A percentile compares a stretch with the other conserved stretches of the same genome.
phyloP scores from a whole-genome alignment of 2,329 filamentous ascomycete species.

The Coniochaeta hoffmannii region DNA sequence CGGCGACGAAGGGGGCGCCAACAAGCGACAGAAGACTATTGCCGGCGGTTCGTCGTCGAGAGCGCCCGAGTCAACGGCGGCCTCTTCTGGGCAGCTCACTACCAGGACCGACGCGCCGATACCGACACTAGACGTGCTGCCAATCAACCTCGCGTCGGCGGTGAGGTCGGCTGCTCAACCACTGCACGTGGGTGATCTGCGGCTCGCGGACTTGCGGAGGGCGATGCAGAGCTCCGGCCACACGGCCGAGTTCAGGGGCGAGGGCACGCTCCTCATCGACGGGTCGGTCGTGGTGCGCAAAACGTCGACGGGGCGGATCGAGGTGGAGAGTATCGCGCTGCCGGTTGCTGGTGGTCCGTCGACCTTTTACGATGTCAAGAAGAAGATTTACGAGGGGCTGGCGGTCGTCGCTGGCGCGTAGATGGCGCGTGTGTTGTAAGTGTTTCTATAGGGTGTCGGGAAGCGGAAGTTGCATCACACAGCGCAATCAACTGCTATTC shows the following conservation, averaged over 20 bases:
- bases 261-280: constrained; percentile 86
- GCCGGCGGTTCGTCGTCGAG: constrained; percentile 13
- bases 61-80: background rate
- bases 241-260: constrained; percentile 84
- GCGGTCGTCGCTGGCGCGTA: constrained; percentile 73
- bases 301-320: constrained; percentile 76
- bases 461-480: background rate
- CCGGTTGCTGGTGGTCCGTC: constrained; percentile 32
- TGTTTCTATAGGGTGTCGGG: background rate
- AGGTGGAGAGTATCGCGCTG: constrained; percentile 71
- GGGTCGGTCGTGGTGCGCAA: constrained; percentile 84
- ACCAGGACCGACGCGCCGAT: constrained; percentile 19
- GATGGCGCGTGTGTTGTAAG: background rate
- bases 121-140: constrained; percentile 47
- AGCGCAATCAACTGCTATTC: no score
- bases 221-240: constrained; percentile 78
- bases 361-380: constrained; percentile 82
- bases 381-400: constrained; percentile 86
- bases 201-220: constrained; percentile 79
- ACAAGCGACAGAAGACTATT: constrained; percentile 44
- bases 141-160: constrained; percentile 57
- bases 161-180: constrained; percentile 74
- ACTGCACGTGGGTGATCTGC: constrained; percentile 87
- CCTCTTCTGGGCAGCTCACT: constrained; percentile 5
- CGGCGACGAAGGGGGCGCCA: constrained; percentile 35